Evolutionary conservation across 164 flowering plant genomes (phyloP).

Genomic region (Tinospora cordifolia): DNA sequence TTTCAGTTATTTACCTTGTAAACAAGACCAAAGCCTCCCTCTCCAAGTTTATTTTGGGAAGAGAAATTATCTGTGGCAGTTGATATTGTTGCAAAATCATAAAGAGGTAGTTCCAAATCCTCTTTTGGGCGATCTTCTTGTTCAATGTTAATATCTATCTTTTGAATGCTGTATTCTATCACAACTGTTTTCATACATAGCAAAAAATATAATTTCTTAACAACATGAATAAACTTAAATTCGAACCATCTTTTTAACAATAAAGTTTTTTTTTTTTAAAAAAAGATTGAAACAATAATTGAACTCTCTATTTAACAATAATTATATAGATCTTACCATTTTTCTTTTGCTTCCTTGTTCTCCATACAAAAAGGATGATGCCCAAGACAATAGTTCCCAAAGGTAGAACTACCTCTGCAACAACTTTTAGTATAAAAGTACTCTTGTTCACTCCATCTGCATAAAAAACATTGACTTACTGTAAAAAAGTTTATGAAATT

Average conservation of each 20-base stretch:
- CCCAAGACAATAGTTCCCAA: not conserved
- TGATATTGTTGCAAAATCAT: slow-evolving; percentile 14
- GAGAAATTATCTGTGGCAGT: slow-evolving; percentile 24
- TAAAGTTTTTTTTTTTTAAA: too few species aligned
- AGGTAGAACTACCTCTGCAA: not conserved
- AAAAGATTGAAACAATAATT: too few species aligned
- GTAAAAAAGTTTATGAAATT: not conserved
- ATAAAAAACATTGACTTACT: not conserved
- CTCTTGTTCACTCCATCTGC: not conserved
- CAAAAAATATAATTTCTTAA: not conserved
- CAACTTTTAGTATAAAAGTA: not conserved
- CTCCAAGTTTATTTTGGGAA: slow-evolving; percentile 21
- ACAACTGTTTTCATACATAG: not conserved
- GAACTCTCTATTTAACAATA: too few species aligned
- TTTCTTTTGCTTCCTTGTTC: not conserved
- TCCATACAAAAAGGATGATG: not conserved
- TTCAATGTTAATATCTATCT: not conserved
- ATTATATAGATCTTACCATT: not conserved
- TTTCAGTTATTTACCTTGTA: slow-evolving; percentile 28
- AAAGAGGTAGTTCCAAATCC: slow-evolving; percentile 12
- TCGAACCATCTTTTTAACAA: too few species aligned
- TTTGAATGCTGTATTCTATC: not conserved
- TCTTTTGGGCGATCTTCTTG: slow-evolving; percentile 4
- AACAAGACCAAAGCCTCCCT: slow-evolving; percentile 40
- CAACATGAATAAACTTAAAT: too few species aligned